Evolutionary conservation across 805 yeast species (phyloP).

Genomic region (Schizosaccharomyces cryophilus): DNA sequence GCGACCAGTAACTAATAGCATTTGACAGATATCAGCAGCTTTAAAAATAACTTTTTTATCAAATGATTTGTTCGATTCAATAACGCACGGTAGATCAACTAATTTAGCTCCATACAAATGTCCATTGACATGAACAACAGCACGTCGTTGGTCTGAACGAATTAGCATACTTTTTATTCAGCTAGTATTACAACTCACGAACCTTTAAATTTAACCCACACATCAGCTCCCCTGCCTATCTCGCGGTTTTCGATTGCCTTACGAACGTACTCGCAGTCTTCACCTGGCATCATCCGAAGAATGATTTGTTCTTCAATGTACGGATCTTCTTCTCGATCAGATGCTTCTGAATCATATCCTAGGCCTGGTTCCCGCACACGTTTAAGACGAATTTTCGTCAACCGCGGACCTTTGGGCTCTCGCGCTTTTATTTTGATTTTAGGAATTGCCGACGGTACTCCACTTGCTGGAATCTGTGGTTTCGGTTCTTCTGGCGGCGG

Average conservation of each 20-base stretch:
- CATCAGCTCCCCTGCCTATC: constrained; percentile 19
- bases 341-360: constrained; percentile 91
- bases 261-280: constrained; percentile 45
- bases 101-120: constrained; percentile 57
- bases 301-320: constrained; percentile 67
- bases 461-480: not conserved
- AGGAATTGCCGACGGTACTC: not conserved
- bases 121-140: constrained; percentile 48
- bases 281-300: constrained; percentile 40
- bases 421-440: not conserved
- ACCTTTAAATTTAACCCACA: constrained; percentile 50
- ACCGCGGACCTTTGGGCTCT: not conserved
- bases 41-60: constrained; percentile 77
- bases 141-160: constrained; percentile 38
- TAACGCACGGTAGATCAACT: constrained; percentile 69
- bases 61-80: constrained; percentile 69
- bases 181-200: not conserved
- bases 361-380: constrained; percentile 64
- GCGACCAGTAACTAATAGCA: constrained; percentile 45
- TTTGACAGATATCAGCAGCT: constrained; percentile 65
- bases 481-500: not conserved
- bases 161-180: not conserved
- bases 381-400: constrained; percentile 21
- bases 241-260: constrained; percentile 36
- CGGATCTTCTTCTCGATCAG: constrained; percentile 89